These are phyloP conservation scores for Mentha longifolia DNA, from an alignment of 257 asterid species.

Conservation along the genomic window DNA sequence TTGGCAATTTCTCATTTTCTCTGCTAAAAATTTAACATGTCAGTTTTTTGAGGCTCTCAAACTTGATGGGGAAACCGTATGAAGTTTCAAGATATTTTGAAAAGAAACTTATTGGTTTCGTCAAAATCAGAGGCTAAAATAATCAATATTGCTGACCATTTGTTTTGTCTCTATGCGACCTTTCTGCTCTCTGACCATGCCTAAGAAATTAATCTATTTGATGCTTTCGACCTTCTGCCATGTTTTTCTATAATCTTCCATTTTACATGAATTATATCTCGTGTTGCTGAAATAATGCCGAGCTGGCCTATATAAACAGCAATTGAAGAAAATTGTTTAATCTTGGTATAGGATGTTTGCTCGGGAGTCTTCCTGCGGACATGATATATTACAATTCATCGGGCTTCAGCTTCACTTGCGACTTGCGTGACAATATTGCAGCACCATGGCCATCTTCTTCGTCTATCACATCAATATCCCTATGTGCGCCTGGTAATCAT, in stretches of 20 bases:
- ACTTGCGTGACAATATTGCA: constrained; percentile 84
- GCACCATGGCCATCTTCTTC: constrained; percentile 99
- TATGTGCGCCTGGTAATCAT: constrained; percentile 94
- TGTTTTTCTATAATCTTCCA: neutral
- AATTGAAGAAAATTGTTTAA: constrained; percentile 22
- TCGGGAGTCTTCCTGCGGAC: constrained; percentile 85
- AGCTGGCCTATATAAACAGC: neutral
- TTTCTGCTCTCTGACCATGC: neutral
- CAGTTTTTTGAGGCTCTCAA: neutral
- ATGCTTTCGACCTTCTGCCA: neutral
- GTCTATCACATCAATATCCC: constrained; percentile 76
- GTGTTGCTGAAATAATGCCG: neutral
- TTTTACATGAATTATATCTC: neutral
- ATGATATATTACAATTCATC: constrained; percentile 79
- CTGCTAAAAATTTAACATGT: neutral
- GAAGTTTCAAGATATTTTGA: neutral
- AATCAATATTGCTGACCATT: neutral
- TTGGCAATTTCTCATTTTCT: neutral
- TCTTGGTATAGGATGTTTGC: constrained; percentile 73
- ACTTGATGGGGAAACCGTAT: neutral
- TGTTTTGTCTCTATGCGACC: constrained; percentile 4
- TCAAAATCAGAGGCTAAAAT: neutral
- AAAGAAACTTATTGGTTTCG: neutral
- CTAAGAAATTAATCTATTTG: neutral
- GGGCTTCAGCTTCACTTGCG: constrained; percentile 93